Conservation (phyloP, 1,284 basidiomycete genomes). For the Trichosporon ovoides region DNA sequence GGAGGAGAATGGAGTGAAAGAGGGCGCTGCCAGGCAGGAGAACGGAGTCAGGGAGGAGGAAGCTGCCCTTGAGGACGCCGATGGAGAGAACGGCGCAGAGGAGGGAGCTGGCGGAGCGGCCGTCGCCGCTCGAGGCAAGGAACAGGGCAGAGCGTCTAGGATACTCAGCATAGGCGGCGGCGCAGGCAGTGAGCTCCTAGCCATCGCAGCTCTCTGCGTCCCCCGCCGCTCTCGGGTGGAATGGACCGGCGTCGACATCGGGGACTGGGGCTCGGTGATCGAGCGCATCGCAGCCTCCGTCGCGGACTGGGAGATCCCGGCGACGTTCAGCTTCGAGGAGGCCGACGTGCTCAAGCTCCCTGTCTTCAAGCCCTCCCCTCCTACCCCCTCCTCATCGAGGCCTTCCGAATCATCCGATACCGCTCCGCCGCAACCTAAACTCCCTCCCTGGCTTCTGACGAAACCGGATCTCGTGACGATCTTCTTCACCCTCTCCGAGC, state of each 20-base stretch:
- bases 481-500: slow-evolving; percentile 50
- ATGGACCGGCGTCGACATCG: slow-evolving; percentile 44
- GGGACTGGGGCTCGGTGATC: slow-evolving; percentile 37
- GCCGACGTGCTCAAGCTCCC: slow-evolving; percentile 36
- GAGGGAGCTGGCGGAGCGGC: too few species aligned
- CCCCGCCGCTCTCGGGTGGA: slow-evolving; percentile 10
- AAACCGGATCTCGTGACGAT: slow-evolving; percentile 43
- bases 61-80: too few species aligned
- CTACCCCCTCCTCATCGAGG: too few species aligned
- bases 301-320: slow-evolving; percentile 27
- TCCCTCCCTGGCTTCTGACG: slow-evolving; percentile 8
- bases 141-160: slow-evolving; percentile 13
- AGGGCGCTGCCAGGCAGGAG: too few species aligned
- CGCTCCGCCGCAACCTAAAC: too few species aligned
- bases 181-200: slow-evolving; percentile 48
- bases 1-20: slow-evolving; percentile 25
- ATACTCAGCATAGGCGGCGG: slow-evolving; percentile 49
- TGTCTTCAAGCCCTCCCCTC: too few species aligned
- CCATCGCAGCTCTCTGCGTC: slow-evolving; percentile 38
- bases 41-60: too few species aligned
- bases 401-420: too few species aligned
- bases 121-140: too few species aligned
- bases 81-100: too few species aligned
- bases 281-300: slow-evolving; percentile 26
- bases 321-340: slow-evolving; percentile 30